phyloP scores from a whole-genome alignment of 2,329 filamentous ascomycete genomes.

The Aspergillus calidoustus region DNA sequence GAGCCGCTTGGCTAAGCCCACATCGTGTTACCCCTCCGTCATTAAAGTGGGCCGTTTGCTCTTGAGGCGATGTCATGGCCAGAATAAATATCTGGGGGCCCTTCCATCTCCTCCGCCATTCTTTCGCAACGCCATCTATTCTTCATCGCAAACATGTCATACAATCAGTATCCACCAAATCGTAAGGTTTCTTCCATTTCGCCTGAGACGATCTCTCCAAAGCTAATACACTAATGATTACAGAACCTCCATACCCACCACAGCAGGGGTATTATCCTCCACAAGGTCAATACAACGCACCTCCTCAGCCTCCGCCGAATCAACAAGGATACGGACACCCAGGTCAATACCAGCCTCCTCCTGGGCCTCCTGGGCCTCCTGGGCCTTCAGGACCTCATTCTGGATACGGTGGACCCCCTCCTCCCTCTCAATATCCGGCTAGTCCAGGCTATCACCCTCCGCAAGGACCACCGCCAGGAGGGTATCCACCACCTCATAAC shows the following conservation, averaged over 20 bases:
- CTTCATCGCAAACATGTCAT: constrained; percentile 3
- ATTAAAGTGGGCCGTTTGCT: not conserved
- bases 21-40: not conserved
- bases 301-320: not conserved
- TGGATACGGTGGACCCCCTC: constrained; percentile 3
- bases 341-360: constrained; percentile 1
- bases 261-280: constrained; percentile 5
- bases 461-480: not conserved
- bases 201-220: not conserved
- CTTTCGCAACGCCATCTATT: not conserved
- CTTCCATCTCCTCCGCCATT: not conserved
- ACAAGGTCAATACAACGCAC: not conserved
- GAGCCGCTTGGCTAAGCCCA: not conserved
- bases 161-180: constrained; percentile 4
- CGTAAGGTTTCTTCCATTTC: not conserved
- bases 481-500: not conserved
- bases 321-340: not conserved
- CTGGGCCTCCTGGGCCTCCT: constrained; percentile 7
- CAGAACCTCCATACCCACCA: constrained; percentile 2
- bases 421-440: constrained; percentile 4
- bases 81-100: not conserved
- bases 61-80: not conserved
- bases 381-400: constrained; percentile 1
- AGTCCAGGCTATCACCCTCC: constrained; percentile 7
- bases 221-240: not conserved